A percentile compares a stretch with the other conserved stretches of the same genome.
Conservation (phyloP, 148 eudicot species). For the Spergularia marina region DNA sequence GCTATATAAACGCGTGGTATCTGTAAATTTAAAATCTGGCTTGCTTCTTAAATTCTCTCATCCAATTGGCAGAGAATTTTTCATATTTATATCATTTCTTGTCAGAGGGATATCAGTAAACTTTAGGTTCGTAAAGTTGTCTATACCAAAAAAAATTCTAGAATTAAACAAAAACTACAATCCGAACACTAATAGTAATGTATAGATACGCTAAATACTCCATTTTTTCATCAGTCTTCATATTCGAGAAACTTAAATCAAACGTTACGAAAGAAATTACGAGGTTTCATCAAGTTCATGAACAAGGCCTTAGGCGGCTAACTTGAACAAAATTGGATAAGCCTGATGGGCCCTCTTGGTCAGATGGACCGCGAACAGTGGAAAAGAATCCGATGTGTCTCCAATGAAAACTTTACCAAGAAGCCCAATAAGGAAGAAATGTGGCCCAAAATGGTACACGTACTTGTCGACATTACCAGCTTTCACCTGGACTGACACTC, state of each 20-base stretch:
- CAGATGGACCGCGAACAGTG: constrained; percentile 10
- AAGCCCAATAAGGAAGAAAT: constrained; percentile 22
- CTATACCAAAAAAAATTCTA: no score
- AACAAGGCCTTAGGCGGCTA: no score
- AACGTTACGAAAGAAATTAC: no score
- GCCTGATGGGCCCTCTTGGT: constrained; percentile 8
- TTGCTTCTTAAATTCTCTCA: neutral
- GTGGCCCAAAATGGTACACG: constrained; percentile 22
- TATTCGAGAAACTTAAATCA: no score
- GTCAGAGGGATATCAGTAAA: neutral
- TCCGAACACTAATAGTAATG: no score
- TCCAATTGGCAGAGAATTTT: constrained; percentile 10
- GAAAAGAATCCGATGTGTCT: constrained; percentile 24
- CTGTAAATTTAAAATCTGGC: no score
- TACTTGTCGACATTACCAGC: constrained; percentile 16
- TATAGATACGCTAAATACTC: no score
- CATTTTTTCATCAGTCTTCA: no score
- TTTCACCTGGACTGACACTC: constrained; percentile 21
- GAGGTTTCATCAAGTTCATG: no score
- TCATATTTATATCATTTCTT: constrained; percentile 15
- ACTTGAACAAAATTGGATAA: neutral
- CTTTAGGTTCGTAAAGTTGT: no score
- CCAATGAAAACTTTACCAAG: neutral
- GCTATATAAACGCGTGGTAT: no score
- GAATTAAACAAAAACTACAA: no score